Base-by-base conservation (phyloP, 805 yeast species). In the Starmerella khaoyaiensis region DNA sequence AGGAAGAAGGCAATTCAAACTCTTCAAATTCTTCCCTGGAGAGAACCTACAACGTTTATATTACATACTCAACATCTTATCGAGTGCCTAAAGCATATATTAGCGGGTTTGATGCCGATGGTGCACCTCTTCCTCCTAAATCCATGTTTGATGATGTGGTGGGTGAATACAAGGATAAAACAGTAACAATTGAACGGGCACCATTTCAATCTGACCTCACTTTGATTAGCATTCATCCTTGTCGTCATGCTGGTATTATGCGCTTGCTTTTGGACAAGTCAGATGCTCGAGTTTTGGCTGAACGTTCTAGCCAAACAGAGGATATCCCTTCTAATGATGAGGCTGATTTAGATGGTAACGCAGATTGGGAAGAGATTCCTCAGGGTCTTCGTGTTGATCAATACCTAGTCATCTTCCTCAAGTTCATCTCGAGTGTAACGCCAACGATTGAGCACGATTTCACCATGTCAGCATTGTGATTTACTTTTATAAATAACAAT, bases 361-460 rank as follows among this genome's bases (percentile, higher is more conserved):
- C 67, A 28, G 77, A 69, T 17, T 72, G 79, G 77, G 79, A 75
- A 51, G 72, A 69, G 45, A 56, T 72, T 20, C 64, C 62, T 21
- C 52, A 55, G 22, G 68, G 74, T 15, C 65, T 87, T 6, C 67
- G 94, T 21, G 96, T 79, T 1, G 97, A 90, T 56, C 96, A 86
- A 55, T 90, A 90, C 55, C 61, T 90, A 47, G 68, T 90, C 25
- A 77, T 87, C 12, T 90, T 90, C 57, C 67, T 90, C 52, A 90
- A 90, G 60, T 90, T 90, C 54, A 87, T 90, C 33, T 80, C 96
- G 7, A 82, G 96, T 62, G 97, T 90, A 7, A 86, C 94, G 1
- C 98, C 98, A 0, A 94, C 96, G 14, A 86, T 90, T 39, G 94
- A 87, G 61, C 93, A 87, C 58, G 98, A 90, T 52, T 84, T 84